A percentile compares a stretch with the other conserved stretches of the same genome.
These are phyloP conservation scores for Ceratobasidium sp. DNA, from an alignment of 1,284 basidiomycete genomes.

Conservation along the genomic window DNA sequence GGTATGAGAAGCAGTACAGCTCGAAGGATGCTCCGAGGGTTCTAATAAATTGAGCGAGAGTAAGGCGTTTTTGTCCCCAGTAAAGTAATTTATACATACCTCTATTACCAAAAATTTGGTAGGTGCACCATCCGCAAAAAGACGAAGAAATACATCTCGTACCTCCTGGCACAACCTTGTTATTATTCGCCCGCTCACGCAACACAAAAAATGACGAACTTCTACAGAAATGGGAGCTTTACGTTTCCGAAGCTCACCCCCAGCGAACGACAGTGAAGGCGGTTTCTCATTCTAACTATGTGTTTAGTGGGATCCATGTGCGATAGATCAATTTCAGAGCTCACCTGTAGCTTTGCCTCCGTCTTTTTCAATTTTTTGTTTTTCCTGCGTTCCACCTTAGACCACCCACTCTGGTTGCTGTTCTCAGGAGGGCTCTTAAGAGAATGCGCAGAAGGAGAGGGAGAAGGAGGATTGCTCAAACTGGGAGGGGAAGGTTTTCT, in stretches of 20 bases:
- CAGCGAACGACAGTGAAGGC: conserved; percentile 83
- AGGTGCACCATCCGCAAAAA: conserved; percentile 82
- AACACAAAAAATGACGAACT: conserved; percentile 60
- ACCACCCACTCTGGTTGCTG: conserved; percentile 64
- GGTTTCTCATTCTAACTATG: conserved; percentile 61
- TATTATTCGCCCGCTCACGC: background rate
- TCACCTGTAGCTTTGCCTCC: conserved; percentile 68
- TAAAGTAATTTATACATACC: conserved; percentile 58
- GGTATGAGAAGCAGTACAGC: conserved; percentile 83
- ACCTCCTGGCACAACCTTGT: conserved; percentile 69
- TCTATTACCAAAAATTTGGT: conserved; percentile 86
- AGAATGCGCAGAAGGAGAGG: conserved; percentile 12
- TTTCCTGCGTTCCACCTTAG: conserved; percentile 79
- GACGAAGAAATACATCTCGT: conserved; percentile 82
- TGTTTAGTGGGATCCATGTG: conserved; percentile 20
- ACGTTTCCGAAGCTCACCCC: conserved; percentile 74
- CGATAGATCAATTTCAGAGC: conserved; percentile 54
- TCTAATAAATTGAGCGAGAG: conserved; percentile 59
- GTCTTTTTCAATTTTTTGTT: conserved; percentile 74
- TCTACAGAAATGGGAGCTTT: conserved; percentile 78
- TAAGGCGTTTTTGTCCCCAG: background rate
- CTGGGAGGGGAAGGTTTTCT: conserved; percentile 42
- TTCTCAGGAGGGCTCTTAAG: conserved; percentile 42
- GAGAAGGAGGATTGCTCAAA: conserved; percentile 40
- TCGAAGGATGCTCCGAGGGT: conserved; percentile 75